Percentiles rank a stretch among this genome's conserved stretches.
These are phyloP conservation scores for Punctularia strigosozonata DNA, from an alignment of 768 basidiomycete species.

Conservation along the genomic window DNA sequence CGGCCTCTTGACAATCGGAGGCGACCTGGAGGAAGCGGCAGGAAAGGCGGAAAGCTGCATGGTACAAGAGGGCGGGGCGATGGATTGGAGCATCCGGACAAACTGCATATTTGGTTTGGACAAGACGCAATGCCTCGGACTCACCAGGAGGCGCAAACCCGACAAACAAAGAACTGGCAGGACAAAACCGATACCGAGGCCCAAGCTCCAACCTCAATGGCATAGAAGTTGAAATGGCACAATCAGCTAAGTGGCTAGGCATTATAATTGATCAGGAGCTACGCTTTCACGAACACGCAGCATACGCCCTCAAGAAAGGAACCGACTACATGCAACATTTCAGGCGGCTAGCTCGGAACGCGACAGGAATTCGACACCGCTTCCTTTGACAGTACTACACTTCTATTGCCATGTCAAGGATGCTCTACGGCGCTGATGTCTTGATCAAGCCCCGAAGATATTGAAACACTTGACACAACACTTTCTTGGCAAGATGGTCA, in stretches of 20 bases:
- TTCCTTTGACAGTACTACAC: slow-evolving; percentile 9
- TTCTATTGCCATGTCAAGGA: slow-evolving; percentile 9
- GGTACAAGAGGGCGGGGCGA: neutral
- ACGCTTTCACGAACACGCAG: slow-evolving; percentile 1
- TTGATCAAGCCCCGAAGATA: too few relatives aligned
- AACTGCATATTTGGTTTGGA: neutral
- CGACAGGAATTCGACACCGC: slow-evolving; percentile 1
- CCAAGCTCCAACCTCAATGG: neutral
- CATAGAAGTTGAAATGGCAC: neutral
- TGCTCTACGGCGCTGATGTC: slow-evolving; percentile 13
- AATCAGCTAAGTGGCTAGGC: slow-evolving; percentile 4
- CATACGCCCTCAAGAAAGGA: slow-evolving; percentile 3
- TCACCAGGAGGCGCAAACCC: neutral
- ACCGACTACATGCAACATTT: neutral
- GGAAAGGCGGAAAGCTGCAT: neutral
- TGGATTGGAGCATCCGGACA: neutral
- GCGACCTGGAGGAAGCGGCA: slow-evolving; percentile 11
- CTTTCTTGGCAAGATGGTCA: too few relatives aligned
- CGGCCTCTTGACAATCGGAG: slow-evolving; percentile 13
- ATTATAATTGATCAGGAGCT: slow-evolving; percentile 4
- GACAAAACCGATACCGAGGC: neutral
- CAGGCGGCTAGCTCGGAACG: neutral
- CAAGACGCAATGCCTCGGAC: slow-evolving; percentile 1
- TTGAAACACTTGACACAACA: too few relatives aligned
- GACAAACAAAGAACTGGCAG: neutral